Base-by-base conservation (phyloP, 768 basidiomycete genomes). In the Collybia mongolica region DNA sequence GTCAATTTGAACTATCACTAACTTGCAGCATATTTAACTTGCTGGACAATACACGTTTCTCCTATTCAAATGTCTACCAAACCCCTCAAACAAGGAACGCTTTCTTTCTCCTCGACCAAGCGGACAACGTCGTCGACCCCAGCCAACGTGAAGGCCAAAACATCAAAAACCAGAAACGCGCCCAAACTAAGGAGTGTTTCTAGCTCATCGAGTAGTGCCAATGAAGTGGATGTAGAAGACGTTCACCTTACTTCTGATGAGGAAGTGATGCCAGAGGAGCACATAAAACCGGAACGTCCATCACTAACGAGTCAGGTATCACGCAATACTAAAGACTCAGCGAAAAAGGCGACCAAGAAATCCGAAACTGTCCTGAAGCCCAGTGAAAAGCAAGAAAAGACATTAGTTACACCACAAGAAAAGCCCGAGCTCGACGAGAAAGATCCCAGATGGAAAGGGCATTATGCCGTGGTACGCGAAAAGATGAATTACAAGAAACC, bases 401-500 rank as follows among this genome's bases (percentile, higher is more conserved):
- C 24, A n/a, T 54, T 55, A 19, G 28, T 32, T 19, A 26, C 24
- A 14, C 46, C 58, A 48, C 57, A 52, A 37, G 56, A 60, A 43
- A 56, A 24, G 17, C 66, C 75, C 6, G 72, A 77, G 37, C 63
- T 81, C 29, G 65, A 81, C 40, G 72, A 73, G 18, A 81, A 79
- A 47, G 73, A 77, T 48, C 65, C 73, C 35, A 73, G 66, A 45
- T 91, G 82, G 72, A 69, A 65, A n/a, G 71, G 72, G 45, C 67
- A 82, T 17, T 76, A 77, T 60, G 71, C 61, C 20, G 71, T 71
- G 35, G 77, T 78, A 3, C 74, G 70, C 55, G 59, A 60, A 37
- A 79, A 75, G 59, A 86, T 83, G 78, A 85, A 81, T 0, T 54
- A 78, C 47, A 49, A 80, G 28, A 59, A 73, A 43, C 77, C 86